phyloP scores from a whole-genome alignment of 106 monocot species.

The Triglochin maritima region DNA sequence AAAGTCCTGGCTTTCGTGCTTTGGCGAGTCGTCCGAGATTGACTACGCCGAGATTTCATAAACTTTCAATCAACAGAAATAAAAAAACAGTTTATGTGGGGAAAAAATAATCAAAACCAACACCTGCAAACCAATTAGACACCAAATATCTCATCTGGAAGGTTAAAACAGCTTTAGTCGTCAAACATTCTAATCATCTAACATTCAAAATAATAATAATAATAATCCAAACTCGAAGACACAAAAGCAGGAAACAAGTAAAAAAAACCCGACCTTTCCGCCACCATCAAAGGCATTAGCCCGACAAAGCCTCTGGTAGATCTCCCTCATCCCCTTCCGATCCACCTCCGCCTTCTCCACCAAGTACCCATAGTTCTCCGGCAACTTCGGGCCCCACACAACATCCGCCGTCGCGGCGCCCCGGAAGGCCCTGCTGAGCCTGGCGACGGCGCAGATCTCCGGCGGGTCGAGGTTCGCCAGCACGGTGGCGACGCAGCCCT shows the following conservation, averaged over 20 bases:
- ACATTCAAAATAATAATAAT: not conserved
- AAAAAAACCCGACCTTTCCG: conserved; percentile 33
- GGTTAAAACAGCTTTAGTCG: not conserved
- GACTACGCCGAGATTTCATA: no score
- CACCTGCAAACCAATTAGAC: no score
- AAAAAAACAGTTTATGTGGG: no score
- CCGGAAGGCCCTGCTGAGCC: conserved; percentile 48
- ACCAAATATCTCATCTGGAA: not conserved
- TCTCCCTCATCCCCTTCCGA: conserved; percentile 51
- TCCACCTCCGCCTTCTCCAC: conserved; percentile 16
- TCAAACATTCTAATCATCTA: not conserved
- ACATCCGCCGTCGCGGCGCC: conserved; percentile 49
- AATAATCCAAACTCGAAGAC: not conserved
- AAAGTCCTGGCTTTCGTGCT: no score
- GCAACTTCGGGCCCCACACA: conserved; percentile 76
- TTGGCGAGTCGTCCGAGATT: no score
- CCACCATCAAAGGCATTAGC: conserved; percentile 59
- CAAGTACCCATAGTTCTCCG: conserved; percentile 50
- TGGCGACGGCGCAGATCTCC: conserved; percentile 61
- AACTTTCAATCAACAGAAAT: no score
- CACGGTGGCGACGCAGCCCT: conserved; percentile 71
- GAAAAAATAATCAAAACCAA: no score
- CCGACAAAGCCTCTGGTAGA: conserved; percentile 56
- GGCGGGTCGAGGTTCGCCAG: conserved; percentile 58
- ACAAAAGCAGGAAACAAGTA: not conserved